phyloP scores from a whole-genome alignment of 345 rosid genomes.

The Lepidium africanum region DNA sequence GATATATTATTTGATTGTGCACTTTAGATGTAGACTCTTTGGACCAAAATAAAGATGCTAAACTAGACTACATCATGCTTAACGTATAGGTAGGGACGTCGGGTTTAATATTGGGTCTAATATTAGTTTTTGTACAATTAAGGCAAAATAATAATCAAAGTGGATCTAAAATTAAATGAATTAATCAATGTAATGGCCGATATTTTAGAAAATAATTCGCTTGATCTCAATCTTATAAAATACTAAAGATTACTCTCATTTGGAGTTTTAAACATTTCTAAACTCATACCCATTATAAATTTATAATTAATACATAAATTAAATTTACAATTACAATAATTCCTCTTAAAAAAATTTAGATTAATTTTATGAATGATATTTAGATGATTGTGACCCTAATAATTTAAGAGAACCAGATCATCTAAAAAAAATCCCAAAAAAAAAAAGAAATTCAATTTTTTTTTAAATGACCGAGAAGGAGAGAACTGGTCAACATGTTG shows the following conservation, averaged over 20 bases:
- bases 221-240: not conserved
- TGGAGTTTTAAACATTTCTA: not conserved
- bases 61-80: no score
- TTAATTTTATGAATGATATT: not conserved
- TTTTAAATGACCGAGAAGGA: conserved; percentile 21
- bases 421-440: not conserved
- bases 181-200: not conserved
- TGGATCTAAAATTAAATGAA: not conserved
- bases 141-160: not conserved
- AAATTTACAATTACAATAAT: no score
- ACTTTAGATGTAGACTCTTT: not conserved
- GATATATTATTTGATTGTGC: not conserved
- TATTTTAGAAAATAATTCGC: not conserved
- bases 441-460: not conserved
- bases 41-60: no score
- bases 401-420: not conserved
- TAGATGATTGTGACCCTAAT: not conserved
- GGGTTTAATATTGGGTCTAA: not conserved
- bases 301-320: not conserved
- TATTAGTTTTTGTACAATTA: not conserved
- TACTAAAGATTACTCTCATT: not conserved
- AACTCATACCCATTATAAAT: not conserved
- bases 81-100: no score
- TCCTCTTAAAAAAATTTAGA: not conserved
- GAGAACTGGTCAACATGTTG: conserved; percentile 26